Conservation (phyloP, 2,329 filamentous ascomycete genomes). For the Pseudophaeomoniella oleicola region DNA sequence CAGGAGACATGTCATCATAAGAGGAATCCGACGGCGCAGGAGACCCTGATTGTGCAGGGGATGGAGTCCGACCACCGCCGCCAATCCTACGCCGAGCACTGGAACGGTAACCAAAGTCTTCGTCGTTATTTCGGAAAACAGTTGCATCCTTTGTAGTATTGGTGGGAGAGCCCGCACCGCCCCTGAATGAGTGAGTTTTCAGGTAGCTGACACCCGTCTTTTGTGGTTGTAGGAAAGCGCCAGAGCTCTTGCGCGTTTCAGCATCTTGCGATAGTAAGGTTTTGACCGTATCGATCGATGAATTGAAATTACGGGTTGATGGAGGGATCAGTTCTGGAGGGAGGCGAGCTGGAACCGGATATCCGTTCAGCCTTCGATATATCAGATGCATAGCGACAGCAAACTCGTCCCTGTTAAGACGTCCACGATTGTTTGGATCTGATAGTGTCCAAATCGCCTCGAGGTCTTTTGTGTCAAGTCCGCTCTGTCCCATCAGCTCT, state of each 20-base stretch:
- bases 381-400: constrained; percentile 98
- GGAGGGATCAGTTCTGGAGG: constrained; percentile 88
- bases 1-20: constrained; percentile 68
- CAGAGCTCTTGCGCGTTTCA: constrained; percentile 73
- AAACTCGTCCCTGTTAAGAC: constrained; percentile 91
- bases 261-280: constrained; percentile 80
- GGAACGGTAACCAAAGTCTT: constrained; percentile 81
- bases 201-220: constrained; percentile 97
- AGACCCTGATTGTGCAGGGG: constrained; percentile 60
- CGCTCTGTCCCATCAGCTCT: constrained; percentile 94
- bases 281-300: constrained; percentile 87
- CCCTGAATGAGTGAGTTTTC: constrained; percentile 84
- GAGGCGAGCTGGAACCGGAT: constrained; percentile 73
- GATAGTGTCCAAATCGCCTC: constrained; percentile 91
- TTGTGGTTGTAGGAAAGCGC: constrained; percentile 80
- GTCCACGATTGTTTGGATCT: constrained; percentile 85
- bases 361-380: constrained; percentile 91
- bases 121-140: constrained; percentile 91
- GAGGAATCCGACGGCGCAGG: constrained; percentile 40
- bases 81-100: constrained; percentile 80
- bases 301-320: constrained; percentile 82
- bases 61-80: constrained; percentile 55
- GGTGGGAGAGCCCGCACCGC: constrained; percentile 40
- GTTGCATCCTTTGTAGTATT: constrained; percentile 79
- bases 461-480: constrained; percentile 75